Evolutionary conservation across 2,329 filamentous ascomycete species (phyloP), one percentile per base, ranked within the genome.

Genomic region (Metarhizium sp.): DNA sequence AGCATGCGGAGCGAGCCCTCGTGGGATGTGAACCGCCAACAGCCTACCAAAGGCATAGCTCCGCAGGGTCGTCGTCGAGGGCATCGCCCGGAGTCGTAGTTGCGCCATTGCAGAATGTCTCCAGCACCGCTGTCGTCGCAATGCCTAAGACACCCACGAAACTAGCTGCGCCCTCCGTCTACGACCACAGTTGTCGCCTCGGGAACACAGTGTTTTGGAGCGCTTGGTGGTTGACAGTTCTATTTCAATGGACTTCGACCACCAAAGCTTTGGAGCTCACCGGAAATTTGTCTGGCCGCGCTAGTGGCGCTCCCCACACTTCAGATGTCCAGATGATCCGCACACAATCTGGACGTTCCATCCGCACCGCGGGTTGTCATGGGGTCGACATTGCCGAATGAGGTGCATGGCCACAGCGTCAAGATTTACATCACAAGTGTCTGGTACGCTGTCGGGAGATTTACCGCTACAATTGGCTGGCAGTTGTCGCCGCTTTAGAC

Each of bases 71-170:
- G 32, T 34, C 32, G 63, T 57, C 25, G 45, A 8, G 45, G 29
- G 46, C 51, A 56, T 47, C 52, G 65, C 62, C 62, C 65, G 64
- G 57, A 67, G 61, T 63, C 68, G 67, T 40, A 70, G 56, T 56
- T 69, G 67, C 56, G 67, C 64, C 68, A 70, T 69, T 49, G 64
- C 52, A 50, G 51, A 52, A 25, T 51, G 52, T 46, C 38, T 48
- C 52, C 53, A 51, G 57, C 52, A 48, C 49, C 2, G 40, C 50
- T 53, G 42, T 25, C 32, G 14, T 45, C 30, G 54, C 42, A 48
- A 43, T 43, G 43, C 50, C 16, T 25, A 14, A 40, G 42, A 47
- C 16, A 25, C 11, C 20, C 29, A n/a, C 40, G 18, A 47, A 18
- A 34, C 46, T 20, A 50, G 45, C 51, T 38, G 20, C 51, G 30